A percentile compares a stretch with the other conserved stretches of the same genome.
phyloP scores from a whole-genome alignment of 148 eudicot genomes.

The Rhododendron henanense region DNA sequence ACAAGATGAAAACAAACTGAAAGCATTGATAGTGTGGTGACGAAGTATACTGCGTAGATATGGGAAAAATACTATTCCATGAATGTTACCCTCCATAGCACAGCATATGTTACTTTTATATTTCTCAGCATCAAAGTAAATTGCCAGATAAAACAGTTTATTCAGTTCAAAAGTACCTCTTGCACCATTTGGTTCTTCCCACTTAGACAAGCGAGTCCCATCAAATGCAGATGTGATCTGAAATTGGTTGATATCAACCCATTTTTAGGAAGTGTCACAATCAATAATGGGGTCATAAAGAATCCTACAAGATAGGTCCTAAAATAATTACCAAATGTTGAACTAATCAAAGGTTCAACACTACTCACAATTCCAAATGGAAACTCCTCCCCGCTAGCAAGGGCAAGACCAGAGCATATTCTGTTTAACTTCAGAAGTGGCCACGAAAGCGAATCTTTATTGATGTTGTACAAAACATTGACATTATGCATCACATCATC shows the following conservation, averaged over 20 bases:
- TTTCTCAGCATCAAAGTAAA: not conserved
- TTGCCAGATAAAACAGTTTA: not conserved
- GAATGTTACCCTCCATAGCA: not conserved
- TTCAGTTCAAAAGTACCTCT: conserved; percentile 42
- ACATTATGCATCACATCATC: conserved; percentile 65
- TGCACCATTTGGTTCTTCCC: conserved; percentile 99
- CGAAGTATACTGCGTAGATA: not conserved
- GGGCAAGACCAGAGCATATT: conserved; percentile 73
- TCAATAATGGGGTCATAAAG: not conserved
- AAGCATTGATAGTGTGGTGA: not conserved
- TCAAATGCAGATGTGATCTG: conserved; percentile 95
- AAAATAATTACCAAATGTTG: not conserved
- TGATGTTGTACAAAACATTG: conserved; percentile 22
- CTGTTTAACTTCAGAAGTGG: conserved; percentile 75
- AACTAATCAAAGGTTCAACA: not conserved
- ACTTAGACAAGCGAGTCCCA: conserved; percentile 75
- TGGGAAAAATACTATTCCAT: not conserved
- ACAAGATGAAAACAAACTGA: not conserved
- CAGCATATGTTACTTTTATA: not conserved
- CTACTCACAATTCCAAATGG: conserved; percentile 91
- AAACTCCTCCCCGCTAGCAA: conserved; percentile 95
- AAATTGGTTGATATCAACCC: conserved; percentile 1
- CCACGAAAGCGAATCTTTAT: conserved; percentile 45
- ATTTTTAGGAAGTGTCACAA: not conserved
- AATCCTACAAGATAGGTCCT: not conserved